phyloP scores from a whole-genome alignment of 495 filamentous ascomycete species.

The Parathielavia appendiculata region DNA sequence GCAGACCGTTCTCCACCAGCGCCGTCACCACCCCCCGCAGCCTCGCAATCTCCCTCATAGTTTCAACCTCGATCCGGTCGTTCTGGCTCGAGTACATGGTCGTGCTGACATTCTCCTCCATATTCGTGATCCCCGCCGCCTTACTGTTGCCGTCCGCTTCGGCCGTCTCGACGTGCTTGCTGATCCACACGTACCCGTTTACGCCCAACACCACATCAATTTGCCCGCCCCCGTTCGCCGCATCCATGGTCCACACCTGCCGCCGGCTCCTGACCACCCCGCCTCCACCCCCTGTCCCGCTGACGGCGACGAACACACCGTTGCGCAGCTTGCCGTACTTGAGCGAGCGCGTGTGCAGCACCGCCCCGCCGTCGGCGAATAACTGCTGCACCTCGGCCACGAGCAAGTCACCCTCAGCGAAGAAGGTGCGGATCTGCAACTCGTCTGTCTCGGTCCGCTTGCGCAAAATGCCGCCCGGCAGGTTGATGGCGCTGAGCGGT shows the following conservation, averaged over 20 bases:
- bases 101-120: conserved; percentile 70
- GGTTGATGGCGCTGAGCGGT: conserved; percentile 82
- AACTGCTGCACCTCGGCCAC: conserved; percentile 88
- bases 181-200: conserved; percentile 94
- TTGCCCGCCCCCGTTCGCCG: conserved; percentile 59
- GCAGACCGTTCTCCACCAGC: conserved; percentile 70
- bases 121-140: conserved; percentile 58
- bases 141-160: conserved; percentile 37
- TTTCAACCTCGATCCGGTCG: conserved; percentile 66
- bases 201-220: conserved; percentile 88
- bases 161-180: conserved; percentile 61
- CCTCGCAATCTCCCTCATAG: conserved; percentile 82
- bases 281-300: conserved; percentile 71
- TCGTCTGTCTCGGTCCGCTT: conserved; percentile 91
- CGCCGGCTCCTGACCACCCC: conserved; percentile 75
- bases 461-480: conserved; percentile 88
- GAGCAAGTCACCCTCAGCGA: conserved; percentile 82
- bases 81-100: conserved; percentile 87
- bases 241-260: conserved; percentile 79
- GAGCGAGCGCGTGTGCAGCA: conserved; percentile 80
- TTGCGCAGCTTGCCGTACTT: conserved; percentile 95
- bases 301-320: conserved; percentile 77
- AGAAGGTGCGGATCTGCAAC: conserved; percentile 88
- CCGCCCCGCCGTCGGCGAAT: conserved; percentile 72
- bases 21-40: conserved; percentile 72